Percentiles rank a stretch among this genome's conserved stretches.
Conservation (phyloP, 2,329 filamentous ascomycete species). For the Fusarium equiseti region DNA sequence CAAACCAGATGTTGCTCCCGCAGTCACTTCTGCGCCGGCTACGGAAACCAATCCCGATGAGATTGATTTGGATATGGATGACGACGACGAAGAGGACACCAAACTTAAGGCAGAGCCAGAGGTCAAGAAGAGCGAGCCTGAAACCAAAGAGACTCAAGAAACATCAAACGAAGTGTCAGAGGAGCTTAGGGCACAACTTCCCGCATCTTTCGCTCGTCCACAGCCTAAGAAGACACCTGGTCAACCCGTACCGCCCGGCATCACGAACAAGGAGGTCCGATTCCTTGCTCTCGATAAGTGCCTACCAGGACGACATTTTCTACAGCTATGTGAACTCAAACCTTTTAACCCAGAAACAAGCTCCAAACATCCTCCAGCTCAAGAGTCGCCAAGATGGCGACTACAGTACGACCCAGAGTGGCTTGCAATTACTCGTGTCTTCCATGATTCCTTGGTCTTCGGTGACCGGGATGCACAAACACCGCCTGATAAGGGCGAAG, state of each 20-base stretch:
- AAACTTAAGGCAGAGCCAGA: conserved; percentile 2
- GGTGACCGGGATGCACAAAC: conserved; percentile 68
- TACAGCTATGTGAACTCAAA: conserved; percentile 79
- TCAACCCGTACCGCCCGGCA: conserved; percentile 75
- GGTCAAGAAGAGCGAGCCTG: not conserved
- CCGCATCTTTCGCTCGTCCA: conserved; percentile 75
- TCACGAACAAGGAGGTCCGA: conserved; percentile 81
- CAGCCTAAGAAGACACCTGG: conserved; percentile 59
- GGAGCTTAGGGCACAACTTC: conserved; percentile 78
- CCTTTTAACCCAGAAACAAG: conserved; percentile 56
- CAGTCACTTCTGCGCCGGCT: conserved; percentile 6
- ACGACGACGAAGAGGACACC: conserved; percentile 55
- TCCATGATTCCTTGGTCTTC: conserved; percentile 73
- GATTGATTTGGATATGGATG: conserved; percentile 76
- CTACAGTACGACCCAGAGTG: conserved; percentile 93
- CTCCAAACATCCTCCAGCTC: conserved; percentile 32
- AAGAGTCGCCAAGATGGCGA: conserved; percentile 59
- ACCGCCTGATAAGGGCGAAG: conserved; percentile 74
- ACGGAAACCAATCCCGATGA: conserved; percentile 70
- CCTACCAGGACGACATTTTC: conserved; percentile 80
- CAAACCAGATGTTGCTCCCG: conserved; percentile 1
- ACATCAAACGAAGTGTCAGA: conserved; percentile 63
- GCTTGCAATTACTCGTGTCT: conserved; percentile 91
- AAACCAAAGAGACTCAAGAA: conserved; percentile 23
- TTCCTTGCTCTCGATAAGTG: conserved; percentile 96